Base-by-base conservation (phyloP, 2,329 filamentous ascomycete species). In the Fusarium redolens region DNA sequence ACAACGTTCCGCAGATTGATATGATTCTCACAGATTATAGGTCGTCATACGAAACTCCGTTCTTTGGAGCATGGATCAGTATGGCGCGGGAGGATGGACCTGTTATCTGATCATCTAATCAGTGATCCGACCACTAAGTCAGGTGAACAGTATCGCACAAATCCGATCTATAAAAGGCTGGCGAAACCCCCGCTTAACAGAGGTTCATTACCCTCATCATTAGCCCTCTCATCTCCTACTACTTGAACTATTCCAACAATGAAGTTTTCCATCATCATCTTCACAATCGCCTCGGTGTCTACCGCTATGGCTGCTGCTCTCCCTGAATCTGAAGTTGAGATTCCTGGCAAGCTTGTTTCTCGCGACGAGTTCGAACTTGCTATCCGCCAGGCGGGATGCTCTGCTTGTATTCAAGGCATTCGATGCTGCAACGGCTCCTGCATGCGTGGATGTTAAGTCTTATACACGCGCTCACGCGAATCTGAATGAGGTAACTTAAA, bases 391-490 rank as follows among this genome's bases (percentile, higher is more conserved):
- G 33, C 9, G 13, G 56, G 56, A 1, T 59, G 56, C 33, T 59
- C 56, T 31, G 56, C 56, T 14, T 59, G 56, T 4, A 37, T 59
- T 1, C 56, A 59, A 7, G 56, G 56, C 10, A 59, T 59, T 17
- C 43, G 56, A 40, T 59, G 56, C 33, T 59, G 56, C 6, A 59
- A 59, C 7, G 43, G 43, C 15, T 47, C 56, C 4, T 59, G 56
- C 1, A 14, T 59, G 1, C 43, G 22, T 25, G 56, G 56, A 20
- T 59, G 56, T 1, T 59, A 38, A 38, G 20, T 14, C 5, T 30
- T 22, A 7, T 10, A 4, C 20, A 15, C 8, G 3, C 1, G 10
- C 20, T 15, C 20, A 6, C 14, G 40, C 40, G 9, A 22, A 9
- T 14, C 2, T 40, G 12, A 7, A 14, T 13, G 18, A 40, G 11